Evolutionary conservation across 139 green algal species (phyloP).

Genomic region (Chlorella ohadii): DNA sequence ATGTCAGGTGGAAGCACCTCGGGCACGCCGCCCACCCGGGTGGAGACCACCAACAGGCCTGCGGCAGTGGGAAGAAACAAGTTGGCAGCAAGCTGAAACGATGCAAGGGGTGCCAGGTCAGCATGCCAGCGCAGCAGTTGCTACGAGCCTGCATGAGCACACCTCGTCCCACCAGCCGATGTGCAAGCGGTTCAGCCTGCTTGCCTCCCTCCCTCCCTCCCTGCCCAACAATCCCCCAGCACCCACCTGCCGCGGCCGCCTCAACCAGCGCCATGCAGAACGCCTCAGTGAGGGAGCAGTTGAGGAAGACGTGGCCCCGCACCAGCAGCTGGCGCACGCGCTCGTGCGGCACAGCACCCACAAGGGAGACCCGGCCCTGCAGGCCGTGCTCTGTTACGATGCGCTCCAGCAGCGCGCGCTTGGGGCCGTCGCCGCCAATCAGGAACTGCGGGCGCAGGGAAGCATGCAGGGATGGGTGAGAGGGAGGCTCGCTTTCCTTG

Average conservation of each 20-base stretch:
- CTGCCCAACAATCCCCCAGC: constrained; percentile 53
- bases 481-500: too few species aligned
- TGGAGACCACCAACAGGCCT: constrained; percentile 90
- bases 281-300: constrained; percentile 94
- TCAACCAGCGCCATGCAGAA: constrained; percentile 99
- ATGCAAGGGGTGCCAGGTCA: too few species aligned
- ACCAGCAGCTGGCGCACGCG: constrained; percentile 63
- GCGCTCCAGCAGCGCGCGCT: constrained; percentile 79
- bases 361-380: constrained; percentile 73
- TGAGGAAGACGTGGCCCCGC: constrained; percentile 88
- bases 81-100: background rate
- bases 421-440: constrained; percentile 88
- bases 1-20: constrained; percentile 93
- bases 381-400: constrained; percentile 76
- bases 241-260: constrained; percentile 81
- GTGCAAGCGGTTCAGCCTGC: too few species aligned
- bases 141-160: too few species aligned
- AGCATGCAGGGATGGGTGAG: too few species aligned
- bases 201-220: constrained; percentile 31
- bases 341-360: constrained; percentile 83
- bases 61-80: background rate
- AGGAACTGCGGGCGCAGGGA: background rate
- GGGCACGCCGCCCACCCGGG: constrained; percentile 94
- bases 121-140: too few species aligned
- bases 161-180: too few species aligned